Percentiles rank a stretch among this genome's conserved stretches.
These are phyloP conservation scores for Botryotinia globosa DNA, from an alignment of 2,329 filamentous ascomycete species.

Conservation along the genomic window DNA sequence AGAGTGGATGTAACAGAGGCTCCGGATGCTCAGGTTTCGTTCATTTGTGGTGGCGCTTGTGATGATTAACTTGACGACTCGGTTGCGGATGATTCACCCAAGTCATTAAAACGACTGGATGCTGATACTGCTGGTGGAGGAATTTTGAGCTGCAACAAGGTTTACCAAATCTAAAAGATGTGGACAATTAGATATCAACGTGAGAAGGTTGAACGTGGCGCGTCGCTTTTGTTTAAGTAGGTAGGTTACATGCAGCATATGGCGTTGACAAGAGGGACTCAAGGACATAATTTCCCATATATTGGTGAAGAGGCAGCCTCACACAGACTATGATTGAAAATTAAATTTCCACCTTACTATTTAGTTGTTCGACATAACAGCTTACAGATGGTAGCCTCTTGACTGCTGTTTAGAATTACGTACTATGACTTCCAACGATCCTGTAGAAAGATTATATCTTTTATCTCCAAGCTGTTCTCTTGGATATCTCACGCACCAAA, in stretches of 20 bases:
- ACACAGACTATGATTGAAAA: neutral
- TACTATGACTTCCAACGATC: accelerated
- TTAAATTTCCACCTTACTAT: neutral
- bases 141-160: too few relatives aligned
- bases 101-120: accelerated
- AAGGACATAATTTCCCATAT: neutral
- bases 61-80: neutral
- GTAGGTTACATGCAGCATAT: neutral
- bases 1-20: neutral
- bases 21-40: neutral
- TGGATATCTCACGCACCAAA: neutral
- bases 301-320: neutral
- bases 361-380: neutral
- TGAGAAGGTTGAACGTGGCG: neutral
- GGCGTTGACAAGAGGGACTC: neutral
- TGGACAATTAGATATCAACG: neutral
- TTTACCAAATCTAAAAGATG: too few relatives aligned
- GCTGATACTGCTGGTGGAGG: neutral
- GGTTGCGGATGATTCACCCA: neutral
- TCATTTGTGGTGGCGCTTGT: neutral
- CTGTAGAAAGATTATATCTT: neutral
- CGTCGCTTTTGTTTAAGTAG: too few relatives aligned
- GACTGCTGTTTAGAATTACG: neutral
- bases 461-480: neutral
- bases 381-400: neutral